Percentiles rank a stretch among this genome's conserved stretches.
phyloP scores from a whole-genome alignment of 208 protist genomes.

The Acanthamoeba culbertsoni region DNA sequence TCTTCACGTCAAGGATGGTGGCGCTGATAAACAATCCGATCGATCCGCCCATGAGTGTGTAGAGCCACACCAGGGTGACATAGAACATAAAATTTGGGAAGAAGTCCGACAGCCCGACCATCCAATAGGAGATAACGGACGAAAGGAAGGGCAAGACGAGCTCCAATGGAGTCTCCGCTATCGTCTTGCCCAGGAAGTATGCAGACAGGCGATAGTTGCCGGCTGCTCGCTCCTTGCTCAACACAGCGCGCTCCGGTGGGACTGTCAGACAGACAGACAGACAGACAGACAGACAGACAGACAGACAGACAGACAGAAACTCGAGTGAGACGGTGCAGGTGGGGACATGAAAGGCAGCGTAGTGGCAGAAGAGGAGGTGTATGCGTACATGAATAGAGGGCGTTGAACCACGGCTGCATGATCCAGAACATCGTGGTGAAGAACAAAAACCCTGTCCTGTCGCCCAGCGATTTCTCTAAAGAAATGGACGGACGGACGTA shows the following conservation, averaged over 20 bases:
- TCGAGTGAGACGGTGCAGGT: neutral
- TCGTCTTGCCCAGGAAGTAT: constrained; percentile 71
- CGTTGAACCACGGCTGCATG: constrained; percentile 52
- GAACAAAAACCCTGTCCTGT: constrained; percentile 57
- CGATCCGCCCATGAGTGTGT: neutral
- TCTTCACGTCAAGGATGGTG: constrained; percentile 21
- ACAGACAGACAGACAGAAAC: neutral
- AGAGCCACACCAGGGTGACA: constrained; percentile 7
- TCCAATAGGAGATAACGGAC: constrained; percentile 65
- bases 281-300: neutral
- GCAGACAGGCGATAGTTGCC: constrained; percentile 62
- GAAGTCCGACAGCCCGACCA: neutral
- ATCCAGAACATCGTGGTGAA: constrained; percentile 70
- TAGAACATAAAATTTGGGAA: constrained; percentile 58
- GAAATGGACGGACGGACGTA: too few species aligned
- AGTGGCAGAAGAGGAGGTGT: neutral
- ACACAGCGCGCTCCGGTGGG: constrained; percentile 55
- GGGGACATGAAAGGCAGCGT: neutral
- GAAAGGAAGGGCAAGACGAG: constrained; percentile 66
- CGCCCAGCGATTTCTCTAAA: neutral
- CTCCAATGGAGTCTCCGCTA: constrained; percentile 63
- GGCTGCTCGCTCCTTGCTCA: constrained; percentile 61
- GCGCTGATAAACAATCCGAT: constrained; percentile 45
- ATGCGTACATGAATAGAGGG: constrained; percentile 26
- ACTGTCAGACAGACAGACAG: neutral